Conservation (phyloP, 2,329 filamentous ascomycete genomes). For the Sporothrix humicola region DNA sequence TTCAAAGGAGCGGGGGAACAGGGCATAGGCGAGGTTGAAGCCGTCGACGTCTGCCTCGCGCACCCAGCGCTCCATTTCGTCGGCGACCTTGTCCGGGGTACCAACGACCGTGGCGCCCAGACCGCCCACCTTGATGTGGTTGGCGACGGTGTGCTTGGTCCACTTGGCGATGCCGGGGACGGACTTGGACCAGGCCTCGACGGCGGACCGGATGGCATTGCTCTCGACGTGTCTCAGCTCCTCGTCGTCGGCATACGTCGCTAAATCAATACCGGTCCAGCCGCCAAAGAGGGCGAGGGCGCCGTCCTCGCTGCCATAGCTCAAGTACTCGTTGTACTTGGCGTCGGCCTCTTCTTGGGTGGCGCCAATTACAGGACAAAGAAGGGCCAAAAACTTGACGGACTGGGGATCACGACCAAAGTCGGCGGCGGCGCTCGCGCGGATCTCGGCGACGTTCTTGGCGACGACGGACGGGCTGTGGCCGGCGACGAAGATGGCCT, state of each 20-base stretch:
- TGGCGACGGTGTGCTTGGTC: slow-evolving; percentile 72
- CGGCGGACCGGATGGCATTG: slow-evolving; percentile 46
- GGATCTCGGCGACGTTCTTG: slow-evolving; percentile 34
- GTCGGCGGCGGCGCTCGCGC: slow-evolving; percentile 26
- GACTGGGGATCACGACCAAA: slow-evolving; percentile 42
- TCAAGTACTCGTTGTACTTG: slow-evolving; percentile 45
- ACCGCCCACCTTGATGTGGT: slow-evolving; percentile 48
- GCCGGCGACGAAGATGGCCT: slow-evolving; percentile 39
- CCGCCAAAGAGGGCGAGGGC: slow-evolving; percentile 40
- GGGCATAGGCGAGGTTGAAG: slow-evolving; percentile 65
- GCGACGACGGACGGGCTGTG: slow-evolving; percentile 34
- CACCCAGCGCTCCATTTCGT: slow-evolving; percentile 71
- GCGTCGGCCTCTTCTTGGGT: slow-evolving; percentile 38
- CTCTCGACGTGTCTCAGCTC: slow-evolving; percentile 49
- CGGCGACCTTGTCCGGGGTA: slow-evolving; percentile 68
- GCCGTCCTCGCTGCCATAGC: slow-evolving; percentile 37
- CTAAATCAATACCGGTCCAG: slow-evolving; percentile 41
- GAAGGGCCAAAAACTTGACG: slow-evolving; percentile 39
- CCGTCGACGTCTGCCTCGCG: slow-evolving; percentile 73
- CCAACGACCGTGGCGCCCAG: slow-evolving; percentile 56
- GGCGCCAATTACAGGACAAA: slow-evolving; percentile 37
- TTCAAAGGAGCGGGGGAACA: slow-evolving; percentile 63
- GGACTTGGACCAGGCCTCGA: slow-evolving; percentile 37
- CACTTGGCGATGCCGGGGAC: slow-evolving; percentile 57
- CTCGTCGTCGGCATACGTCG: slow-evolving; percentile 47